A percentile compares a stretch with the other conserved stretches of the same genome.
Evolutionary conservation across 129 eudicot species (phyloP).

Genomic region (Ambrosia artemisiifolia): DNA sequence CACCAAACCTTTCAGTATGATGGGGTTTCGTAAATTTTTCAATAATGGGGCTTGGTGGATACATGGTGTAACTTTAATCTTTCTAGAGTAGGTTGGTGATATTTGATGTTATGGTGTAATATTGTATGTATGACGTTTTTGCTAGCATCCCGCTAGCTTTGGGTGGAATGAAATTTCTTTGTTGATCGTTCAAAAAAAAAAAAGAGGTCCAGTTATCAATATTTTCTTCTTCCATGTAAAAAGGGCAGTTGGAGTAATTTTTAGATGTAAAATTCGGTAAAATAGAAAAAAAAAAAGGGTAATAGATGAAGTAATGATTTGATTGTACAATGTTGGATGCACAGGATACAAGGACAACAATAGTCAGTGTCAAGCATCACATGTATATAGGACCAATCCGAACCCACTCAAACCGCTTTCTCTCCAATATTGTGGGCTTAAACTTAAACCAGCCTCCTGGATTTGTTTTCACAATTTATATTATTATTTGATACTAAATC

Average conservation of each 20-base stretch:
- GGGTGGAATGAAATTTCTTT: too few relatives aligned
- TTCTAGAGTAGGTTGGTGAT: too few relatives aligned
- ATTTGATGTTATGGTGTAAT: too few relatives aligned
- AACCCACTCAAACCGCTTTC: slow-evolving; percentile 22
- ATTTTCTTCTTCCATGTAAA: not conserved
- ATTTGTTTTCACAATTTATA: not conserved
- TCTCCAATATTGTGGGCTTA: slow-evolving; percentile 30
- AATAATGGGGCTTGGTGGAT: too few relatives aligned
- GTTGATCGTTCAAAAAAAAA: too few relatives aligned
- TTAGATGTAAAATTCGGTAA: not conserved
- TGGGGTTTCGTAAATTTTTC: too few relatives aligned
- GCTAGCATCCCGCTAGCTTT: too few relatives aligned
- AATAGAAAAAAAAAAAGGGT: not conserved
- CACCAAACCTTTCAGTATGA: too few relatives aligned
- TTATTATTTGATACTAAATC: not conserved
- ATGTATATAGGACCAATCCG: slow-evolving; percentile 16
- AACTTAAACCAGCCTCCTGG: slow-evolving; percentile 24
- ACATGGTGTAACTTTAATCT: too few relatives aligned
- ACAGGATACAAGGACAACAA: slow-evolving; percentile 22
- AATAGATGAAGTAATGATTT: slow-evolving; percentile 19
- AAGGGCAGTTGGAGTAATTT: not conserved
- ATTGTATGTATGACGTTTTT: too few relatives aligned
- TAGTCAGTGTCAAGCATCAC: slow-evolving; percentile 10
- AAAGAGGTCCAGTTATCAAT: too few relatives aligned
- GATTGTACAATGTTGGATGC: slow-evolving; percentile 22